A percentile compares a stretch with the other conserved stretches of the same genome.
Conservation (phyloP, 2,329 filamentous ascomycete genomes). For the Neofusicoccum umdonicola region DNA sequence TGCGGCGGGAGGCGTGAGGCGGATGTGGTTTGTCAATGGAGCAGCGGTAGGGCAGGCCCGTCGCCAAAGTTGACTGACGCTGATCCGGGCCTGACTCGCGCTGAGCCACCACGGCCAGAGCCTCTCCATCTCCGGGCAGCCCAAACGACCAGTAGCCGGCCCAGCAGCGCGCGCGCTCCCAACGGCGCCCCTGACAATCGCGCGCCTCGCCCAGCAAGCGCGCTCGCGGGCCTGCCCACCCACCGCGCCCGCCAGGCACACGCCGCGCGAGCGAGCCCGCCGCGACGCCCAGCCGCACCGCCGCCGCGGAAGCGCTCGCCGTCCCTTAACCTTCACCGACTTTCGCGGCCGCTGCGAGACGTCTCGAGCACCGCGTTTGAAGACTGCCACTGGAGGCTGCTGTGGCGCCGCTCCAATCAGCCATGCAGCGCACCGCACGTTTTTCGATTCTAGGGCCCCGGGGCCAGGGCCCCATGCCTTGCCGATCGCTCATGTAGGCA, state of each 20-base stretch:
- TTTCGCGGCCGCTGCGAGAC: neutral
- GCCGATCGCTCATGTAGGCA: neutral
- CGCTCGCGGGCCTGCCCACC: too few relatives aligned
- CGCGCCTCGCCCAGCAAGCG: neutral
- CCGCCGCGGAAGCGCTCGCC: neutral
- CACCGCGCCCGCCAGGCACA: neutral
- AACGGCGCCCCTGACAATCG: neutral
- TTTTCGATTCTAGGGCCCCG: neutral
- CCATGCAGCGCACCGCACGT: neutral
- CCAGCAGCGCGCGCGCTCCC: neutral
- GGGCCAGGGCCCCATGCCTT: conserved; percentile 2
- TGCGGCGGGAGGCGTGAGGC: neutral
- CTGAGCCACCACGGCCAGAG: neutral
- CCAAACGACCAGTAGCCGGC: too few relatives aligned
- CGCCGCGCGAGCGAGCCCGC: neutral
- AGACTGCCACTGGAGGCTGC: neutral
- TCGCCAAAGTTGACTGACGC: conserved; percentile 1
- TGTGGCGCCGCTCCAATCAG: conserved; percentile 1
- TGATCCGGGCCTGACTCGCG: neutral
- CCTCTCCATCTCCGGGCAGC: neutral
- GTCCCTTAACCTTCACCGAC: neutral
- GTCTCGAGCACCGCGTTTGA: neutral
- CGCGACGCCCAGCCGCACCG: neutral
- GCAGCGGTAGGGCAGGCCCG: neutral
- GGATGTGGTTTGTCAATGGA: conserved; percentile 3